These are phyloP conservation scores for Colletotrichum navitas DNA, from an alignment of 2,329 filamentous ascomycete species.

Conservation along the genomic window DNA sequence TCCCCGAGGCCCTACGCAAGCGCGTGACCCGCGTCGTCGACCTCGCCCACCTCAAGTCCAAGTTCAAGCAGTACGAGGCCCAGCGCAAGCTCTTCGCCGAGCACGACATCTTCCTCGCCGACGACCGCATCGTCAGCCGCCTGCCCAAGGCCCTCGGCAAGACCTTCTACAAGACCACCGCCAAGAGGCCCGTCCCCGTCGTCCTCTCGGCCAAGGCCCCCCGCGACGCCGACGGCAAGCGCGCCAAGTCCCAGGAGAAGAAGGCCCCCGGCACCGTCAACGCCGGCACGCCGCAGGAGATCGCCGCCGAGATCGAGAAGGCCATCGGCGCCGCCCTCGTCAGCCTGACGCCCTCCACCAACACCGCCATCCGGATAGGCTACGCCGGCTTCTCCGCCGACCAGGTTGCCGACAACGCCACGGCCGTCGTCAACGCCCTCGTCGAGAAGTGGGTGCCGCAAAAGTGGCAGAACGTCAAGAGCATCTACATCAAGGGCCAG, in stretches of 20 bases:
- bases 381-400: conserved; percentile 79
- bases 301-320: conserved; percentile 85
- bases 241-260: conserved; percentile 68
- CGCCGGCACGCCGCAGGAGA: conserved; percentile 70
- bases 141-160: conserved; percentile 80
- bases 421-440: conserved; percentile 76
- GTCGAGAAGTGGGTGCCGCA: conserved; percentile 86
- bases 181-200: conserved; percentile 90
- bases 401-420: conserved; percentile 84
- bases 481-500: conserved; percentile 90
- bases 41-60: conserved; percentile 81
- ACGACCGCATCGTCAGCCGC: conserved; percentile 83
- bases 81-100: conserved; percentile 85
- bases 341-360: conserved; percentile 81
- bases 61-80: conserved; percentile 90
- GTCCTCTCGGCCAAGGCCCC: conserved; percentile 73
- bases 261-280: conserved; percentile 54
- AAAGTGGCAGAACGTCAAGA: conserved; percentile 88
- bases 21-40: conserved; percentile 84
- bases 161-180: conserved; percentile 87
- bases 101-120: conserved; percentile 94
- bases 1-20: conserved; percentile 74
- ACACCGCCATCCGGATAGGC: conserved; percentile 84
- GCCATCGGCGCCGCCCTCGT: conserved; percentile 84
- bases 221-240: conserved; percentile 72